phyloP scores from a whole-genome alignment of 2,329 filamentous ascomycete genomes.

The Arachnomyces sp. region DNA sequence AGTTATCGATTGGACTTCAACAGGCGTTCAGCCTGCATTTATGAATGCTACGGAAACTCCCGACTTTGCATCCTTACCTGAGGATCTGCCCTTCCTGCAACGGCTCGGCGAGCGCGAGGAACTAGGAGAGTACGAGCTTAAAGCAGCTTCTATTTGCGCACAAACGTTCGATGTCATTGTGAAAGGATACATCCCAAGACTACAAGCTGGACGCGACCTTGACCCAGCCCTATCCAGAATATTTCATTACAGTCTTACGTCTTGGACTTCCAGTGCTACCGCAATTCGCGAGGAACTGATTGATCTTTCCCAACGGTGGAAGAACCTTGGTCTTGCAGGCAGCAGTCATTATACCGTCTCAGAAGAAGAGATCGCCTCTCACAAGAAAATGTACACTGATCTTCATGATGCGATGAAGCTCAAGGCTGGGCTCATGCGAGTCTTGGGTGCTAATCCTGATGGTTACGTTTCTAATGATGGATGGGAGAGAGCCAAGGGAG shows the following conservation, averaged over 20 bases:
- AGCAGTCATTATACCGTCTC: too few relatives aligned
- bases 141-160: slow-evolving; percentile 29
- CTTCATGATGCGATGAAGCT: slow-evolving; percentile 9
- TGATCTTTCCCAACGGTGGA: slow-evolving; percentile 27
- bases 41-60: slow-evolving; percentile 29
- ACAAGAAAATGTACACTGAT: slow-evolving; percentile 10
- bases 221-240: too few relatives aligned
- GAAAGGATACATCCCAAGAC: too few relatives aligned
- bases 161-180: too few relatives aligned
- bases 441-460: slow-evolving; percentile 10
- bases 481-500: slow-evolving; percentile 10
- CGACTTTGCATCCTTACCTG: slow-evolving; percentile 27
- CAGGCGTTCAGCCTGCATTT: slow-evolving; percentile 32
- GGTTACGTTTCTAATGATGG: slow-evolving; percentile 11
- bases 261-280: too few relatives aligned
- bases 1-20: slow-evolving; percentile 37
- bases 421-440: slow-evolving; percentile 11
- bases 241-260: slow-evolving; percentile 32
- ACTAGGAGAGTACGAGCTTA: slow-evolving; percentile 28
- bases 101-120: slow-evolving; percentile 23
- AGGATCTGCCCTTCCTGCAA: too few relatives aligned
- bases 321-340: slow-evolving; percentile 29
- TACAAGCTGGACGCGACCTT: slow-evolving; percentile 34
- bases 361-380: slow-evolving; percentile 8
- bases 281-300: slow-evolving; percentile 33